Evolutionary conservation across 805 yeast genomes (phyloP).

Genomic region (Nakazawaea anatomiae): DNA sequence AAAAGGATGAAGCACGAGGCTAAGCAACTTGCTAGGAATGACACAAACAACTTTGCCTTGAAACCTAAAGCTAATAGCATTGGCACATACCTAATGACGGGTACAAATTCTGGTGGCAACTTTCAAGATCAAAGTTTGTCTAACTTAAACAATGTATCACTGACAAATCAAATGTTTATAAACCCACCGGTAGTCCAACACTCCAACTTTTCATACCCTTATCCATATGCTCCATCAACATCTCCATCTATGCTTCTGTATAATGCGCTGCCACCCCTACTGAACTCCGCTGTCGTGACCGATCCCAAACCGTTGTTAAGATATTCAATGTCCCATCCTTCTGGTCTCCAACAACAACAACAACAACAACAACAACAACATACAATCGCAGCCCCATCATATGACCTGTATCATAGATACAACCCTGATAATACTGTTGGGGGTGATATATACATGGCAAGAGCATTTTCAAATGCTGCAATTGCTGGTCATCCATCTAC

Average conservation of each 20-base stretch:
- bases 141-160: too few species aligned
- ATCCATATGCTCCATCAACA: not conserved
- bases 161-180: not conserved
- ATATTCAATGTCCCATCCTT: not conserved
- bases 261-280: too few species aligned
- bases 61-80: not conserved
- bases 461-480: not conserved
- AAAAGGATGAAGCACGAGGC: constrained; percentile 6
- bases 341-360: not conserved
- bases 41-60: not conserved
- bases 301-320: not conserved
- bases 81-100: not conserved
- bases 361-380: constrained; percentile 1
- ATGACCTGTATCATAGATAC: not conserved
- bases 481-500: not conserved
- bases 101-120: too few species aligned
- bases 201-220: not conserved
- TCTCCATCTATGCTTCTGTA: not conserved
- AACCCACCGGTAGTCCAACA: not conserved
- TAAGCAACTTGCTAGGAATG: not conserved
- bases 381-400: not conserved
- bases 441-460: not conserved
- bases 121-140: too few species aligned
- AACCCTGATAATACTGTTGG: not conserved
- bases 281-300: not conserved